Conservation (phyloP, 2,329 filamentous ascomycete genomes). For the Sarocladiaceae sp. region DNA sequence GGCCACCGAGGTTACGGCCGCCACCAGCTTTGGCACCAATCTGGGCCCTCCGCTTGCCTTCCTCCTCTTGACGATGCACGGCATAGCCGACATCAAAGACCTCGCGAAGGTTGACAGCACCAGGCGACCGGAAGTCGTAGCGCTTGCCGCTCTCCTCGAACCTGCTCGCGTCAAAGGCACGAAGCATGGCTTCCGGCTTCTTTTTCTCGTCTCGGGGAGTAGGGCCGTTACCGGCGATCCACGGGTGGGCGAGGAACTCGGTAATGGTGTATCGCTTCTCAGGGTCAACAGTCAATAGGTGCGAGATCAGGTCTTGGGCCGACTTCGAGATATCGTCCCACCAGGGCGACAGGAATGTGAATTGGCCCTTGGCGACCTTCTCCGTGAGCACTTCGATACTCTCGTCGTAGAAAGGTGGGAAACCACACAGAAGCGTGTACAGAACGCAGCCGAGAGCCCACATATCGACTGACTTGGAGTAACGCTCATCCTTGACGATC, state of each 20-base stretch:
- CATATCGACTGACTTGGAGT: slow-evolving; percentile 99
- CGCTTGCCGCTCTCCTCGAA: slow-evolving; percentile 57
- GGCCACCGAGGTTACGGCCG: slow-evolving; percentile 49
- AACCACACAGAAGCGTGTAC: slow-evolving; percentile 94
- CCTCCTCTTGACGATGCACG: slow-evolving; percentile 93
- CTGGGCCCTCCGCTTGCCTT: slow-evolving; percentile 85
- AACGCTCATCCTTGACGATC: slow-evolving; percentile 97
- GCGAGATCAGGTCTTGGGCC: slow-evolving; percentile 88
- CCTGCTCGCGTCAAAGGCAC: slow-evolving; percentile 51
- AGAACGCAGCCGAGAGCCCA: slow-evolving; percentile 96
- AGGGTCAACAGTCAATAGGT: slow-evolving; percentile 89
- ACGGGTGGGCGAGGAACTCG: slow-evolving; percentile 90
- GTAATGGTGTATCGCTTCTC: slow-evolving; percentile 91
- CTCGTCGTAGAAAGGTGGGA: slow-evolving; percentile 97
- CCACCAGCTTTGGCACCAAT: slow-evolving; percentile 64
- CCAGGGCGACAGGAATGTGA: slow-evolving; percentile 96
- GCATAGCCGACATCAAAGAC: slow-evolving; percentile 98
- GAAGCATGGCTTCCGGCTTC: slow-evolving; percentile 35
- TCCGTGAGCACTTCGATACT: slow-evolving; percentile 95
- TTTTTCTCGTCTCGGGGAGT: slow-evolving; percentile 55
- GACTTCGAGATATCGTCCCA: slow-evolving; percentile 98
- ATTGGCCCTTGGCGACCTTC: slow-evolving; percentile 94
- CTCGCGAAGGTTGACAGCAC: slow-evolving; percentile 89
- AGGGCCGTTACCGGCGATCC: slow-evolving; percentile 66
- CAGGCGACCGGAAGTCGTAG: slow-evolving; percentile 91